phyloP scores from a whole-genome alignment of 78 protist species.

The Chrysochromulina tobinii region DNA sequence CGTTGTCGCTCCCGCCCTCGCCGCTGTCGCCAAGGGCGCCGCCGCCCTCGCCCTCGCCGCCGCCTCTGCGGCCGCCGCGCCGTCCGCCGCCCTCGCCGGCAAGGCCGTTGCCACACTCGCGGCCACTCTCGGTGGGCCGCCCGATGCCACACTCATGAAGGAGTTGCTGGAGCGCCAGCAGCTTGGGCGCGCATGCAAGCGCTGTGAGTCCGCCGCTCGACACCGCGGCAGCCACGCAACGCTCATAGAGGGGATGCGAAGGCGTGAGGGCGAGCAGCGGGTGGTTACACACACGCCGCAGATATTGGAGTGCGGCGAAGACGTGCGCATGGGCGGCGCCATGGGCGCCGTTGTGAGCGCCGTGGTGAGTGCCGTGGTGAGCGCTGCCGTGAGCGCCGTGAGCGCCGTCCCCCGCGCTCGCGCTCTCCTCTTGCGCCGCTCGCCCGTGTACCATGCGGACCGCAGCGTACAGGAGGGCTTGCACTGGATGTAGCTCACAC shows the following conservation, averaged over 20 bases:
- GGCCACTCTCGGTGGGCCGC: background rate
- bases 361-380: background rate
- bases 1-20: background rate
- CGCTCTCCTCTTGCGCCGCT: too few species aligned
- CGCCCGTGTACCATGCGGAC: background rate
- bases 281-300: constrained; percentile 86
- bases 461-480: constrained; percentile 39
- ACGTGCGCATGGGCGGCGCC: background rate
- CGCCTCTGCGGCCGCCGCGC: background rate
- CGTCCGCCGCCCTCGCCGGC: background rate
- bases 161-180: constrained; percentile 77
- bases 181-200: constrained; percentile 72
- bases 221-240: background rate
- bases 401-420: background rate
- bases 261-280: constrained; percentile 79
- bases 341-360: background rate
- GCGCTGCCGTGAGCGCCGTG: background rate
- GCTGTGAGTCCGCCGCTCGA: background rate
- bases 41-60: background rate
- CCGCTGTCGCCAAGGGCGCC: too few species aligned
- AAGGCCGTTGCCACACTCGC: background rate
- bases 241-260: constrained; percentile 17
- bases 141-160: constrained; percentile 79
- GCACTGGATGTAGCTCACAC: constrained; percentile 70
- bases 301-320: constrained; percentile 70